Conservation (phyloP, 768 basidiomycete species). For the Astraeus odoratus region DNA sequence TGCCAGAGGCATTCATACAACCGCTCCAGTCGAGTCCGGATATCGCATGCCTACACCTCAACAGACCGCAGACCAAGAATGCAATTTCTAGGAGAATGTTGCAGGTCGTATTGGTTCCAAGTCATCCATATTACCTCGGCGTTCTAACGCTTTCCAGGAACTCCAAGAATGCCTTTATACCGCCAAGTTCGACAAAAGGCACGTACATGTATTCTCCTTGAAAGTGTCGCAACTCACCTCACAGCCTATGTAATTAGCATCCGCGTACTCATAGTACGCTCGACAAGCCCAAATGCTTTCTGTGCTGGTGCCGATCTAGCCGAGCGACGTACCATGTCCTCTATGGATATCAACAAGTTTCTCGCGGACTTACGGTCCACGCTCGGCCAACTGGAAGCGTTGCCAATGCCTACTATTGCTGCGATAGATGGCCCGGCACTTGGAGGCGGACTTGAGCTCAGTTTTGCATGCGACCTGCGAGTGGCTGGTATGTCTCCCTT, state of each 20-base stretch:
- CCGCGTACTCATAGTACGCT: constrained; percentile 78
- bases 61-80: constrained; percentile 80
- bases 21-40: constrained; percentile 51
- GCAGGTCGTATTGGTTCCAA: constrained; percentile 34
- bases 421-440: constrained; percentile 92
- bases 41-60: constrained; percentile 67
- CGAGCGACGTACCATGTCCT: constrained; percentile 80
- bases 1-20: constrained; percentile 40
- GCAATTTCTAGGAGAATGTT: constrained; percentile 75
- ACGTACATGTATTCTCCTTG: constrained; percentile 21
- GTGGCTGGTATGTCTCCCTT: constrained; percentile 62
- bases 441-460: constrained; percentile 87
- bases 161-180: constrained; percentile 60
- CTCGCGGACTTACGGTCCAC: constrained; percentile 67
- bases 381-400: constrained; percentile 66
- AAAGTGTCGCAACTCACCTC: not conserved
- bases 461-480: constrained; percentile 84
- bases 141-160: constrained; percentile 42
- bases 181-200: constrained; percentile 61
- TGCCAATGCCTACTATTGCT: constrained; percentile 86
- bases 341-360: constrained; percentile 67
- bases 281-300: constrained; percentile 70
- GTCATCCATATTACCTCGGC: constrained; percentile 2
- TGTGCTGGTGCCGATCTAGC: constrained; percentile 89
- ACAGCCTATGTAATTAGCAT: constrained; percentile 34